Percentiles rank a stretch among this genome's conserved stretches.
phyloP scores from a whole-genome alignment of 257 asterid genomes.

The Solanum sejunctum region DNA sequence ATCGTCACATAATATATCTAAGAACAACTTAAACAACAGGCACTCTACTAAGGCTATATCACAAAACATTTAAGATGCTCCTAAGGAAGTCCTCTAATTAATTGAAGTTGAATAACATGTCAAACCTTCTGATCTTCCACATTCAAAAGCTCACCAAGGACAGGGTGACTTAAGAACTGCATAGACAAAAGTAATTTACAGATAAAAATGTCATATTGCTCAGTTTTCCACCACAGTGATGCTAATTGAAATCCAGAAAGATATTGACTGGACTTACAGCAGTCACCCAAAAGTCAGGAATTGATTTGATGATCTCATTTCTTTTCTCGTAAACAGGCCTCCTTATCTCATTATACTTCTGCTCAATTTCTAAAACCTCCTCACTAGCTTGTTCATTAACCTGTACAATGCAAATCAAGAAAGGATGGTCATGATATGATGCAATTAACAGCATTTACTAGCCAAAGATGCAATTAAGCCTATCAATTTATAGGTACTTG shows the following conservation, averaged over 20 bases:
- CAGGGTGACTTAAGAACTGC: constrained; percentile 56
- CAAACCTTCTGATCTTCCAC: constrained; percentile 41
- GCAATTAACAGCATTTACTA: neutral
- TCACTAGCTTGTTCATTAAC: constrained; percentile 32
- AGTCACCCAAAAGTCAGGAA: constrained; percentile 51
- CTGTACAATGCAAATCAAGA: constrained; percentile 21
- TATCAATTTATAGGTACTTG: neutral
- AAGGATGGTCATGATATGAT: neutral
- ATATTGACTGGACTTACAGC: constrained; percentile 22
- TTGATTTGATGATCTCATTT: constrained; percentile 23
- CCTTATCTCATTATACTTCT: constrained; percentile 25
- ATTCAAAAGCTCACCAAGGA: constrained; percentile 29
- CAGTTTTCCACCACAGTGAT: neutral
- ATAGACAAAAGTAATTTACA: neutral
- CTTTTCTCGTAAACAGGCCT: constrained; percentile 36
- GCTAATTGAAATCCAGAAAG: neutral
- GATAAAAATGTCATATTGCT: neutral
- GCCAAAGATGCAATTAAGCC: neutral
- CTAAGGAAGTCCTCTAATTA: neutral
- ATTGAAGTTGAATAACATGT: neutral
- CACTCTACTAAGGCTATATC: neutral
- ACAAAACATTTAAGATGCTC: neutral
- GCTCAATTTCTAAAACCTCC: constrained; percentile 27
- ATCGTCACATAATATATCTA: neutral
- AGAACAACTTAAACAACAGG: neutral